phyloP scores from a whole-genome alignment of 2,329 filamentous ascomycete genomes.

The Fusarium sp. region DNA sequence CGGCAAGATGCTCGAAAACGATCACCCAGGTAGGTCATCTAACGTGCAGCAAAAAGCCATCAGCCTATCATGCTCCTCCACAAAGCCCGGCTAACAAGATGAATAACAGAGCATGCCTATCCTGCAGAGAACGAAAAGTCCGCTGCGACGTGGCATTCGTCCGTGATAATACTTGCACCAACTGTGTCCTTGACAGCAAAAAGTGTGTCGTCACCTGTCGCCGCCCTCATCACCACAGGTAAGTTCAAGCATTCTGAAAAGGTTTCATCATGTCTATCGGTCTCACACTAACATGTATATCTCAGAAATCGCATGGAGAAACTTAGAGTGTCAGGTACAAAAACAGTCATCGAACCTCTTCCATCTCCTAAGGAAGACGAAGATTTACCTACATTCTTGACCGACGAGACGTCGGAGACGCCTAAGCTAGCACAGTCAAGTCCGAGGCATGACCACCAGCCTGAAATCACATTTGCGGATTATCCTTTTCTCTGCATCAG shows the following conservation, averaged over 20 bases:
- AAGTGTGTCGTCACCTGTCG: not conserved
- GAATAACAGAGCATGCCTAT: not conserved
- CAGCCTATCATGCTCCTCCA: not conserved
- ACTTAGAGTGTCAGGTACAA: not conserved
- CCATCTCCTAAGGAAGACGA: not conserved
- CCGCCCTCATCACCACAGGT: not conserved
- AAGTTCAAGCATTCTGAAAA: not conserved
- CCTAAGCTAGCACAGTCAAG: not conserved
- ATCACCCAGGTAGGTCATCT: not conserved
- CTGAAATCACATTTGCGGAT: not conserved
- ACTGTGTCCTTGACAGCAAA: not conserved
- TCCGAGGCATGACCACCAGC: not conserved
- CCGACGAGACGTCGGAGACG: not conserved
- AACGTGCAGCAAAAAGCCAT: too few species aligned
- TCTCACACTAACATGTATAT: too few species aligned
- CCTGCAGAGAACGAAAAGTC: slow-evolving; percentile 1
- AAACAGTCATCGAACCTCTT: not conserved
- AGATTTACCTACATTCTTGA: not conserved
- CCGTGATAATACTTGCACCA: not conserved
- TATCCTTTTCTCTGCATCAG: not conserved
- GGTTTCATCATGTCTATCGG: too few species aligned
- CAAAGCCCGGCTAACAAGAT: not conserved
- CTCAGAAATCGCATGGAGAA: too few species aligned
- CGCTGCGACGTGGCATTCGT: slow-evolving; percentile 1
- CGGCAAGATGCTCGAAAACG: not conserved